A percentile compares a stretch with the other conserved stretches of the same genome.
Conservation (phyloP, 257 asterid genomes). For the Ballota nigra region DNA sequence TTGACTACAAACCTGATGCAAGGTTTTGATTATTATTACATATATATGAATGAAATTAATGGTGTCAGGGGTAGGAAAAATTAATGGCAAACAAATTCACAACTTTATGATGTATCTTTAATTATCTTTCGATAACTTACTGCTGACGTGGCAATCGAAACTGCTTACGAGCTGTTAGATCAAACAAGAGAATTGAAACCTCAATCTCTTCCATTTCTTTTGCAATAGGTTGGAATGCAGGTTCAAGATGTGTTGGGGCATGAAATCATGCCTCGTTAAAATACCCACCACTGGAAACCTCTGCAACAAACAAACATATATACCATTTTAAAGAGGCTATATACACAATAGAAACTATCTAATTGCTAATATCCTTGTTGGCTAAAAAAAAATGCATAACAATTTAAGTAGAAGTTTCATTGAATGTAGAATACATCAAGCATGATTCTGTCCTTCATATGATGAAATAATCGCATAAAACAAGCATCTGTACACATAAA, state of each 20-base stretch:
- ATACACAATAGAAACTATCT: too few relatives aligned
- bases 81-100: not conserved
- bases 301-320: conserved; percentile 38
- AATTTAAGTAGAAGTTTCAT: too few relatives aligned
- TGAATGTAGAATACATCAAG: too few relatives aligned
- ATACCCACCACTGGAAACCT: conserved; percentile 73
- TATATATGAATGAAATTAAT: not conserved
- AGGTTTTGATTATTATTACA: not conserved
- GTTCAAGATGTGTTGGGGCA: conserved; percentile 59
- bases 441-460: too few relatives aligned
- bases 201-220: conserved; percentile 60
- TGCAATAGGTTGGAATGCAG: conserved; percentile 47
- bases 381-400: not conserved
- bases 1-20: not conserved
- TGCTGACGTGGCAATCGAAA: too few relatives aligned
- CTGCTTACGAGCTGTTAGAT: too few relatives aligned
- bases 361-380: not conserved
- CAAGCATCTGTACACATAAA: too few relatives aligned
- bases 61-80: not conserved
- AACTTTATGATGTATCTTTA: too few relatives aligned
- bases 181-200: conserved; percentile 28
- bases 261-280: conserved; percentile 83
- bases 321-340: conserved; percentile 1
- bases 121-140: too few relatives aligned
- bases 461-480: too few relatives aligned